Evolutionary conservation across 2,329 filamentous ascomycete species (phyloP), one percentile per base, ranked within the genome.

Genomic region (Epichloe glyceriae): DNA sequence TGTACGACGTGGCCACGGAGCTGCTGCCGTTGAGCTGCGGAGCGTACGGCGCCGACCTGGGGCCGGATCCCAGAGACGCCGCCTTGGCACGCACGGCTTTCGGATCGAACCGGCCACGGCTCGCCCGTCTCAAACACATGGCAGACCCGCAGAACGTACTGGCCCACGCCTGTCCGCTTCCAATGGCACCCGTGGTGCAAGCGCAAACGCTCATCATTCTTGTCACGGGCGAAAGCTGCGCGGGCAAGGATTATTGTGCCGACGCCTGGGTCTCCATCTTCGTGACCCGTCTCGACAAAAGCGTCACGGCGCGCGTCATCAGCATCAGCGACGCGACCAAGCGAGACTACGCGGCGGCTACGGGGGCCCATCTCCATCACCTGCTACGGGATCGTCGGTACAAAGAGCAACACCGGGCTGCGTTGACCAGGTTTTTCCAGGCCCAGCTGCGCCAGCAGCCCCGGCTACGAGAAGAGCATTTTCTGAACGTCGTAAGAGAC

Each of bases 221-320:
- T 39, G 72, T 83, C 47, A 81, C 73, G 0, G 78, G 79, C 1
- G 63, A 74, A 52, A 73, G 64, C 60, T 61, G 76, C 49, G 74
- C 67, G 10, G 80, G 81, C 7, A 85, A 84, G 57, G 79, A 83
- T 65, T 74, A 76, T 58, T 81, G 75, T 57, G 78, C 79, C 14
- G 54, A 62, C 1, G 44, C 75, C 45, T 83, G 77, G 78, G 70
- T 59, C 43, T 70, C 70, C 0, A 46, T 64, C 0, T 64, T 81
- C 53, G 59, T 17, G 10, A 53, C 19, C 38, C 47, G 39, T 38
- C 53, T 52, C 38, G 39, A 62, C 3, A 58, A 61, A 50, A 54
- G 49, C 44, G 52, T 74, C 48, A 65, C 45, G 20, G 69, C 66
- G n/a, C 70, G 67, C 35, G 64, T 59, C 20, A 66, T 70, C 35